Base-by-base conservation (phyloP, 2,329 filamentous ascomycete genomes). In the Exophiala dermatitidis region DNA sequence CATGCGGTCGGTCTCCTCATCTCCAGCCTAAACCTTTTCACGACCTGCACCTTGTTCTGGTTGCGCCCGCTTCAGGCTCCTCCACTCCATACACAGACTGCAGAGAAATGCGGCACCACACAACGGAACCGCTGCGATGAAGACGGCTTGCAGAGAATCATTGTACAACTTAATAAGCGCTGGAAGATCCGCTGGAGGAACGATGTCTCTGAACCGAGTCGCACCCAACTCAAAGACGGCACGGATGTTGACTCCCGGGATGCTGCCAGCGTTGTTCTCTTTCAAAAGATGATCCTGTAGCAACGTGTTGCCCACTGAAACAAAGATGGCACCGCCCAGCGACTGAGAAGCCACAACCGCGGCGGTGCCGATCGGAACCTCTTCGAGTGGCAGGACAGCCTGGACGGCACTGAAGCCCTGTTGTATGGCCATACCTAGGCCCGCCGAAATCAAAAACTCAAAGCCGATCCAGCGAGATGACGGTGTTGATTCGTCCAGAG, bases 391-490 rank as follows among this genome's bases (percentile, higher is more conserved):
- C 5, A 65, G 48, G 4, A 56, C 43, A 8, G 51, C 56, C 46
- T 63, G 63, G 7, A 60, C 58, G 28, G 60, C 61, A 29, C 49
- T 53, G 40, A 57, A 57, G 3, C 47, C 50, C 31, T 60, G 55
- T 36, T 65, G 62, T 4, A 63, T 48, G 2, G 54, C 56, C 48
- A 63, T 53, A 3, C 65, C 65, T 4, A 61, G 42, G 7, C 65
- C 65, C 4, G 56, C 54, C 3, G 61, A 60, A 32, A 54, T 50
- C 3, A 67, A 40, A 4, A 63, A 52, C 47, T 67, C 53, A 57
- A 62, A 67, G 5, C 62, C 64, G 32, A 65, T 61, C 66, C 65
- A 67, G 1, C 56, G 36, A 19, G 58, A 56, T 8, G 54, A 10
- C 7, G 49, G 31, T 8, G 51, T 65, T 26, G 56, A 28, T 9